These are phyloP conservation scores for Ceratopteris richardii DNA, from an alignment of 75 land plant genomes.

Conservation along the genomic window DNA sequence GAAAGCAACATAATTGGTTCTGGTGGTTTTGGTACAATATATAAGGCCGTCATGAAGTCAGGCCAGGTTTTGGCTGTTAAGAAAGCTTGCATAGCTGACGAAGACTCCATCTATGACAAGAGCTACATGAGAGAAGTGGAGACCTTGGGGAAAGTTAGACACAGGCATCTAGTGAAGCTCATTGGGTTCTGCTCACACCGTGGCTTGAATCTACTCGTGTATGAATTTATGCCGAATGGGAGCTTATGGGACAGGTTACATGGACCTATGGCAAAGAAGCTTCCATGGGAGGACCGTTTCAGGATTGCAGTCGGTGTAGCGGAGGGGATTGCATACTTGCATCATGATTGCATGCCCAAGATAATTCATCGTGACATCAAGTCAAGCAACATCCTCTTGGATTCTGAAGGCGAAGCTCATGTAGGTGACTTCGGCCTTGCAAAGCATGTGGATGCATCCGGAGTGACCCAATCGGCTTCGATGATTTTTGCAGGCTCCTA, in stretches of 20 bases:
- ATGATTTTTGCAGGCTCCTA: constrained; percentile 76
- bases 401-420: constrained; percentile 67
- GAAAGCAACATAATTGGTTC: constrained; percentile 61
- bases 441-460: constrained; percentile 38
- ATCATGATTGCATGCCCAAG: constrained; percentile 70
- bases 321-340: constrained; percentile 70
- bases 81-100: constrained; percentile 38
- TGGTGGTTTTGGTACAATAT: constrained; percentile 84
- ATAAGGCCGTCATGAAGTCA: constrained; percentile 49
- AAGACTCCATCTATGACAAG: constrained; percentile 42
- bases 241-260: constrained; percentile 81
- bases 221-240: constrained; percentile 89
- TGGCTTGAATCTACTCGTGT: constrained; percentile 47
- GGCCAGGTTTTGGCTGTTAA: constrained; percentile 76
- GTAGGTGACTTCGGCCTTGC: constrained; percentile 83
- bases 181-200: constrained; percentile 51
- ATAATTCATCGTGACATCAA: constrained; percentile 80
- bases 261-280: constrained; percentile 16
- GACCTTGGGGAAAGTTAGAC: constrained; percentile 69
- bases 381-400: constrained; percentile 69
- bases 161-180: constrained; percentile 78
- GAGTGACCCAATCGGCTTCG: constrained; percentile 37
- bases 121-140: constrained; percentile 72
- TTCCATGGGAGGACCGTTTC: constrained; percentile 54
- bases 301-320: constrained; percentile 66